Base-by-base conservation (phyloP, 2,329 filamentous ascomycete species). In the Colletotrichum caudatum region DNA sequence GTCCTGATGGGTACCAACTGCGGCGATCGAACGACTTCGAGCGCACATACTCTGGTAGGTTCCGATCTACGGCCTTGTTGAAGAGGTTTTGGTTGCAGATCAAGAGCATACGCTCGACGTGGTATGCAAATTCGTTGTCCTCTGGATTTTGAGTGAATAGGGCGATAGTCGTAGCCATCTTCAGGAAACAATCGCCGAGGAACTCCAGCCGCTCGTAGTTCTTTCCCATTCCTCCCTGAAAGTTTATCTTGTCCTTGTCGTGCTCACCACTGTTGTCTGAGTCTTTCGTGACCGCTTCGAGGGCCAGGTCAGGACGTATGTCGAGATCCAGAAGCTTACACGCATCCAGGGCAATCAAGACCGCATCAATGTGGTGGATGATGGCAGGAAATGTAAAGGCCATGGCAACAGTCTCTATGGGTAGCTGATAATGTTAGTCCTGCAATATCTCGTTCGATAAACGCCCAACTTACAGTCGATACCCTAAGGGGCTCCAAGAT, bases 151-250 rank as follows among this genome's bases (percentile, higher is more conserved):
- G 87, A 0, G 92, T 92, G 78, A 93, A 98, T 0, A 97, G 85
- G 0, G 94, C 91, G 64, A 99, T 94, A 0, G 95, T 95, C 0
- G 95, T 98, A 14, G 93, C 94, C 91, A 98, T 95, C 81, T 99
- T 99, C 71, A 99, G 86, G 77, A 98, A 97, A 44, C 92, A 93
- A 79, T 99, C 96, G 0, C 96, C 96, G 2, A 98, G 86, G 71
- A 98, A 97, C 77, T 99, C 96, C 0, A 98, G 86, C 16, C 96
- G 89, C 80, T 99, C 96, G 77, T 99, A 99, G 76, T 98, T 98
- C 50, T 91, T 92, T 1, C 94, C 94, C 94, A 97, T 97, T 3
- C 94, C 95, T 59, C 88, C 85, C 76, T 94, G 93, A 58, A 95
- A 90, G 75, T 94, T 93, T 64, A 94, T 81, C 50, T 92, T 89